Conservation (phyloP, 306 rosid genomes). For the Quercus suber region DNA sequence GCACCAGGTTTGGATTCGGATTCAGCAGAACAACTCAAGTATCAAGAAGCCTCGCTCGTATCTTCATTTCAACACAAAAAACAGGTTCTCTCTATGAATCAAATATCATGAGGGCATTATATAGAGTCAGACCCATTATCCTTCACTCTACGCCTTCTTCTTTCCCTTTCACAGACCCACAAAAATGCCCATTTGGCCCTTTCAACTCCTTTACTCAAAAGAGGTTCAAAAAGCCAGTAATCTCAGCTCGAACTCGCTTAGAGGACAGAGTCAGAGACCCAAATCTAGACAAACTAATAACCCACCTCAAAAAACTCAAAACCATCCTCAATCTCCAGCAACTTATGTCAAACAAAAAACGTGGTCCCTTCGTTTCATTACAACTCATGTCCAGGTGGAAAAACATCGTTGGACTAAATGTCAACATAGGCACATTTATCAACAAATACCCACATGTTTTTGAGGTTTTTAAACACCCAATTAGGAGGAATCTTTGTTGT, state of each 20-base stretch:
- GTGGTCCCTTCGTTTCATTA: conserved; percentile 59
- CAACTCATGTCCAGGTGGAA: conserved; percentile 73
- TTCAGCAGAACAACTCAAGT: too few species aligned
- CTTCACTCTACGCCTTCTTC: background rate
- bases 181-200: conserved; percentile 34
- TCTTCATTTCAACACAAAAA: background rate
- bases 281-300: conserved; percentile 51
- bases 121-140: conserved; percentile 15
- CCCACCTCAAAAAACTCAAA: conserved; percentile 41
- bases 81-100: background rate
- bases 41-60: background rate
- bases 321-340: conserved; percentile 41
- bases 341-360: conserved; percentile 53
- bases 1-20: too few species aligned
- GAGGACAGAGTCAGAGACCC: conserved; percentile 60
- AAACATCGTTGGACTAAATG: conserved; percentile 43
- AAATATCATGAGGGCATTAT: conserved; percentile 30
- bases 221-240: conserved; percentile 60
- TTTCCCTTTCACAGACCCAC: conserved; percentile 14
- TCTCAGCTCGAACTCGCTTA: conserved; percentile 69
- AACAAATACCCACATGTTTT: conserved; percentile 64
- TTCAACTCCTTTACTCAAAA: conserved; percentile 43
- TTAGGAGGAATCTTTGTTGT: conserved; percentile 55
- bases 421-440: conserved; percentile 50
- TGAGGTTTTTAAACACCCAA: conserved; percentile 55